Evolutionary conservation across 2,329 filamentous ascomycete genomes (phyloP).

Genomic region (Lecanoromycetidae sp.): DNA sequence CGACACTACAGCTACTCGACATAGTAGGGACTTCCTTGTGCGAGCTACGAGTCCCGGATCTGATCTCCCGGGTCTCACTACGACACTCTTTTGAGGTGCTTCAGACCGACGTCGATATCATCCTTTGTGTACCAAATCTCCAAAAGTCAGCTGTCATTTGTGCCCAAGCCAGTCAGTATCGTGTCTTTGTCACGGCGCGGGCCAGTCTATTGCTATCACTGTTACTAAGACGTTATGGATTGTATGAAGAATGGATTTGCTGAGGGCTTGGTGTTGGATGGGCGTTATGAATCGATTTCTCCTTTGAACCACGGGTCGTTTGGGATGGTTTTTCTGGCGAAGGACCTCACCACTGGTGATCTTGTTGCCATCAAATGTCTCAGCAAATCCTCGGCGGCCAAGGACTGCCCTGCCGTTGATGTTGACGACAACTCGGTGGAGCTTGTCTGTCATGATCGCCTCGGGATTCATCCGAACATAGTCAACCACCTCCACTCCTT

Average conservation of each 20-base stretch:
- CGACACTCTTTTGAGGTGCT: conserved; percentile 1
- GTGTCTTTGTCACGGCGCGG: not conserved
- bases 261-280: conserved; percentile 67
- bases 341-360: conserved; percentile 62
- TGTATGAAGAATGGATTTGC: conserved; percentile 76
- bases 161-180: not conserved
- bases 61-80: conserved; percentile 7
- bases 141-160: not conserved
- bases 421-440: conserved; percentile 60
- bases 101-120: not conserved
- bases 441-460: conserved; percentile 59
- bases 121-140: not conserved
- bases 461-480: conserved; percentile 75
- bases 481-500: conserved; percentile 87
- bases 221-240: conserved; percentile 33
- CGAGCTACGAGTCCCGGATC: conserved; percentile 1
- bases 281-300: conserved; percentile 81
- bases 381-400: conserved; percentile 62
- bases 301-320: conserved; percentile 98
- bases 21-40: not conserved
- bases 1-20: not conserved
- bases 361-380: conserved; percentile 93
- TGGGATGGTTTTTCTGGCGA: conserved; percentile 93
- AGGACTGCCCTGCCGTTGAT: conserved; percentile 51
- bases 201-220: not conserved